phyloP scores from a whole-genome alignment of 257 asterid genomes.

The Leptodermis oblonga region DNA sequence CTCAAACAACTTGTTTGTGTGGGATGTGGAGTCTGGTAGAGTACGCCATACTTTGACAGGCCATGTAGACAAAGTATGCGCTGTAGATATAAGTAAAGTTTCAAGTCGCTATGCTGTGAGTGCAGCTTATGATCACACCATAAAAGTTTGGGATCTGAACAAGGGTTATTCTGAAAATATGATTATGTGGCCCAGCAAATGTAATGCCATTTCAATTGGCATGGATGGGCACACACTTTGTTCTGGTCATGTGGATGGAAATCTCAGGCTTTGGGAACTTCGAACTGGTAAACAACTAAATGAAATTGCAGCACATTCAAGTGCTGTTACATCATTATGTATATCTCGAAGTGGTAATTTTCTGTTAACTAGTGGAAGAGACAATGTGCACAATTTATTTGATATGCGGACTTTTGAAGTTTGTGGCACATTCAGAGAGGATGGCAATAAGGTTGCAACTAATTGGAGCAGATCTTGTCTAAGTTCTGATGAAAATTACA shows the following conservation, averaged over 20 bases:
- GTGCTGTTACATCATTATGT: slow-evolving; percentile 72
- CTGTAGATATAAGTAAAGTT: slow-evolving; percentile 78
- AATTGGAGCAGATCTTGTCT: slow-evolving; percentile 94
- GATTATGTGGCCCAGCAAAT: slow-evolving; percentile 73
- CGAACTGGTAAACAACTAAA: slow-evolving; percentile 77
- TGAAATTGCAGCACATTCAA: slow-evolving; percentile 87
- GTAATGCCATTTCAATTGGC: slow-evolving; percentile 82
- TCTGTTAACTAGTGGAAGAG: slow-evolving; percentile 91
- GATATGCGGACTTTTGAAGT: slow-evolving; percentile 81
- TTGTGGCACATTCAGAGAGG: slow-evolving; percentile 63
- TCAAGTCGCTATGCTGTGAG: slow-evolving; percentile 73
- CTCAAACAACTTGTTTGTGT: slow-evolving; percentile 55
- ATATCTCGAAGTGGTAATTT: slow-evolving; percentile 72
- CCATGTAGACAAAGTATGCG: slow-evolving; percentile 84
- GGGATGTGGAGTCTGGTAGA: slow-evolving; percentile 76
- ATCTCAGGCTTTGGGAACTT: slow-evolving; percentile 82
- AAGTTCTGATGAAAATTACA: slow-evolving; percentile 80
- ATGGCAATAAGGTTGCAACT: slow-evolving; percentile 62
- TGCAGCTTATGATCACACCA: slow-evolving; percentile 91
- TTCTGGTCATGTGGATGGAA: slow-evolving; percentile 92
- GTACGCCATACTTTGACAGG: slow-evolving; percentile 83
- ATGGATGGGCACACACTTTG: slow-evolving; percentile 80
- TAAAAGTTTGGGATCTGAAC: slow-evolving; percentile 93
- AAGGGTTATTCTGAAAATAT: slow-evolving; percentile 80
- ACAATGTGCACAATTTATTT: slow-evolving; percentile 76